These are phyloP conservation scores for Triangularia setosa DNA, from an alignment of 2,329 filamentous ascomycete genomes.

Conservation along the genomic window DNA sequence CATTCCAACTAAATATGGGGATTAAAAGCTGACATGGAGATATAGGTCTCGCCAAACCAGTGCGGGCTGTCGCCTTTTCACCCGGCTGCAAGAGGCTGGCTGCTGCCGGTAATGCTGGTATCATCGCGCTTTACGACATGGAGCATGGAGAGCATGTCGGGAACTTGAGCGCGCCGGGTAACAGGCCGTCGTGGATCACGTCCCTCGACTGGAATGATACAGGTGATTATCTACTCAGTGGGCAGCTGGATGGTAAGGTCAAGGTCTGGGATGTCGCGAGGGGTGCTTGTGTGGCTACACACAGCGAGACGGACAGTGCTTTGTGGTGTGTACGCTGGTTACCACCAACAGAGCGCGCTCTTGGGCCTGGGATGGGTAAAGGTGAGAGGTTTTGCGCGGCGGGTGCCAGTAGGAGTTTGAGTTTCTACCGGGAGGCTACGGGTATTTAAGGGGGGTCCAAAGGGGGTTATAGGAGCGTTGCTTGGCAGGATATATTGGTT, in stretches of 20 bases:
- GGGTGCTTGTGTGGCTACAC: slow-evolving; percentile 81
- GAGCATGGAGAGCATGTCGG: slow-evolving; percentile 88
- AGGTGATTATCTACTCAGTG: slow-evolving; percentile 85
- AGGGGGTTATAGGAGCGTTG: neutral
- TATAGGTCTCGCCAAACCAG: slow-evolving; percentile 76
- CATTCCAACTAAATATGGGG: neutral
- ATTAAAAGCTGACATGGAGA: neutral
- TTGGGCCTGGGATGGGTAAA: slow-evolving; percentile 37
- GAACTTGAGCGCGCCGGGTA: slow-evolving; percentile 56
- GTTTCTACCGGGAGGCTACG: slow-evolving; percentile 82
- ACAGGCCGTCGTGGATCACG: slow-evolving; percentile 68
- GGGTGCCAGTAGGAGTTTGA: slow-evolving; percentile 70
- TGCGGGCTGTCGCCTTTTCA: slow-evolving; percentile 83
- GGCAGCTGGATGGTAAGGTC: slow-evolving; percentile 86
- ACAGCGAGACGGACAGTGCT: slow-evolving; percentile 82
- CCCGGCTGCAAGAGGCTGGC: slow-evolving; percentile 80
- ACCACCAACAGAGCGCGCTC: slow-evolving; percentile 57
- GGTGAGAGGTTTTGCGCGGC: slow-evolving; percentile 73
- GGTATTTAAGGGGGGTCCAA: slow-evolving; percentile 44
- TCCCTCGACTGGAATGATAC: slow-evolving; percentile 90
- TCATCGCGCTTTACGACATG: slow-evolving; percentile 91
- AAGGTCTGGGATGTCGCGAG: slow-evolving; percentile 94
- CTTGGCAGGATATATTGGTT: neutral
- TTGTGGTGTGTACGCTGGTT: slow-evolving; percentile 85
- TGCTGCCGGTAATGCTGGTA: slow-evolving; percentile 80